These are phyloP conservation scores for Vaccinium darrowii DNA, from an alignment of 148 eudicot genomes.

Conservation along the genomic window DNA sequence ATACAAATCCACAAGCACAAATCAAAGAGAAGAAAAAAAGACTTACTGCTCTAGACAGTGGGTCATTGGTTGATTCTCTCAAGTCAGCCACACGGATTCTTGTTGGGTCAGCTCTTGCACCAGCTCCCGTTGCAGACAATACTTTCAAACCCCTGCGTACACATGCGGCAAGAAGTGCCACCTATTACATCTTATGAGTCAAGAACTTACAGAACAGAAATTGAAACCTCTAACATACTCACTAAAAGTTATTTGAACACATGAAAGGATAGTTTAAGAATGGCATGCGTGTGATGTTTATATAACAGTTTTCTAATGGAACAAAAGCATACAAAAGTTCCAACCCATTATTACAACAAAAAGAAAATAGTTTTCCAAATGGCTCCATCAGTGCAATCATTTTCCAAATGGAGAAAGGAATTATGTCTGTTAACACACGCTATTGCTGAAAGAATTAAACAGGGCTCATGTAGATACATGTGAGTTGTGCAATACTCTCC, in stretches of 20 bases:
- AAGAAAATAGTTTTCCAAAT: background rate
- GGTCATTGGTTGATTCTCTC: conserved; percentile 93
- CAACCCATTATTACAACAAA: background rate
- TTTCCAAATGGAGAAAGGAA: background rate
- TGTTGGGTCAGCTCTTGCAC: conserved; percentile 99
- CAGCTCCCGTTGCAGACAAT: conserved; percentile 96
- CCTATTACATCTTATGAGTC: conserved; percentile 43
- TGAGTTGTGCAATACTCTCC: background rate
- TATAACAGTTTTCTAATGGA: background rate
- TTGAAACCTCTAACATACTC: background rate
- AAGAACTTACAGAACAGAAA: conserved; percentile 8
- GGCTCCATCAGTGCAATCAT: background rate
- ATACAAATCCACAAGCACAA: background rate
- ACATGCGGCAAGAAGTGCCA: conserved; percentile 97
- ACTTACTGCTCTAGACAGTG: conserved; percentile 82
- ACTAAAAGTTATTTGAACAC: background rate
- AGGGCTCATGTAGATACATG: background rate
- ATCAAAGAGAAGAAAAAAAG: background rate
- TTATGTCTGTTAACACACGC: background rate
- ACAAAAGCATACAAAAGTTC: background rate
- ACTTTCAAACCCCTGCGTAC: conserved; percentile 89
- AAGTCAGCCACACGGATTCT: conserved; percentile 95
- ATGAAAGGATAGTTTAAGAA: background rate
- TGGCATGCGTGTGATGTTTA: background rate
- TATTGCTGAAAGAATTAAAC: conserved; percentile 7